Base-by-base conservation (phyloP, 2,329 filamentous ascomycete species). In the Coleophoma eucalyptorum region DNA sequence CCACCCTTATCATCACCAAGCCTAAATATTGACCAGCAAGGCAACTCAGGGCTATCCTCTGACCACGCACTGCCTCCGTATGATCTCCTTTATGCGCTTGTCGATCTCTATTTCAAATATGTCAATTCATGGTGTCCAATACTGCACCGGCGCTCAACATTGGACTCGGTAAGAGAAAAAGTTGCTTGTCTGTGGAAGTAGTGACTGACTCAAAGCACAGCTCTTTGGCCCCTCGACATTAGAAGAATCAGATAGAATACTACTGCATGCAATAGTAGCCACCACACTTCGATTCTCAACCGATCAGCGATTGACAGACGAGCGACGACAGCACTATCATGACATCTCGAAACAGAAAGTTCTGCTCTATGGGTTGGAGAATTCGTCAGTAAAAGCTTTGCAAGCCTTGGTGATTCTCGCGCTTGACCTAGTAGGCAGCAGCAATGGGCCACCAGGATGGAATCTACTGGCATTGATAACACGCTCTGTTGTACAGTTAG, bases 371-470 rank as follows among this genome's bases (percentile, higher is more conserved):
- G 90, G 91, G 4, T 80, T 96, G 60, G 90, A 96, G 62, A 91
- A 94, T 60, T 92, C 90, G 12, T 94, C 90, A 0, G 90, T 96
- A 52, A 93, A 91, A 66, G 84, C 90, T 1, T 74, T 96, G 5
- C 90, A 96, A 65, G 91, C 92, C 5, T 74, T 96, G 6, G 89
- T 96, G 1, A 94, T 96, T 46, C 74, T 96, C 5, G 89, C 91
- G 0, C 72, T 96, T 11, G 91, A 96, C 63, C 78, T 96, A 20
- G 86, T 90, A 32, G 92, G 92, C 8, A 89, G 82, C 60, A 91
- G 90, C 35, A 96, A 96, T 65, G 92, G 92, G 0, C 91, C 91
- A 2, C 90, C 91, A 0, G 91, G 90, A 3, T 96, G 91, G 91
- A 96, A 96, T 63, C 79, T 96, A 51, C 83, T 96, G 67, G 91